phyloP scores from a whole-genome alignment of 331 rosid genomes.

The Acacia concinna region DNA sequence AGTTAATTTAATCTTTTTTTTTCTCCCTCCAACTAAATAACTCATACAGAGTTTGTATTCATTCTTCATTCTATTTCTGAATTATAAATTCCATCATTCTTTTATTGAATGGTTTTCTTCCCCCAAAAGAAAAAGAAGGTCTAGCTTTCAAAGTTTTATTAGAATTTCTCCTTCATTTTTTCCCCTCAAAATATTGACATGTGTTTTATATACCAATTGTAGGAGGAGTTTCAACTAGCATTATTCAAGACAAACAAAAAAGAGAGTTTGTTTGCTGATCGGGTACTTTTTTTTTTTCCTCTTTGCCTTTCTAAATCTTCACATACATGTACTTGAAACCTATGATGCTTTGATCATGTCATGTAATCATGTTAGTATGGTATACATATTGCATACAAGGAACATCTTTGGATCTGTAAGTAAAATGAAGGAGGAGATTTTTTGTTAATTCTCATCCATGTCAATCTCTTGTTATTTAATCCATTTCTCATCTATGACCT shows the following conservation, averaged over 20 bases:
- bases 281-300: slow-evolving; percentile 48
- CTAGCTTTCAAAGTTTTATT: not conserved
- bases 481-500: not conserved
- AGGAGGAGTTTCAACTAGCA: slow-evolving; percentile 99
- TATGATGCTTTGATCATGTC: slow-evolving; percentile 15
- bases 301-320: not conserved
- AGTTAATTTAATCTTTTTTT: slow-evolving; percentile 4
- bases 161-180: not conserved
- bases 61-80: not conserved
- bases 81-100: not conserved
- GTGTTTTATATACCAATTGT: slow-evolving; percentile 31
- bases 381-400: not conserved
- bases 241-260: slow-evolving; percentile 95
- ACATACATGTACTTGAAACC: slow-evolving; percentile 4
- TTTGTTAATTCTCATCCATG: not conserved
- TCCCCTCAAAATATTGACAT: not conserved
- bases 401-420: not conserved
- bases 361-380: slow-evolving; percentile 9
- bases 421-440: not conserved
- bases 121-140: not conserved
- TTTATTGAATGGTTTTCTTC: slow-evolving; percentile 7
- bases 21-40: not conserved
- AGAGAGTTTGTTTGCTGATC: slow-evolving; percentile 93
- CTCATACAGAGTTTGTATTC: not conserved
- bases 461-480: not conserved